These are phyloP conservation scores for Eutreptiella sp. DNA, from an alignment of 208 protist species.

Conservation along the genomic window DNA sequence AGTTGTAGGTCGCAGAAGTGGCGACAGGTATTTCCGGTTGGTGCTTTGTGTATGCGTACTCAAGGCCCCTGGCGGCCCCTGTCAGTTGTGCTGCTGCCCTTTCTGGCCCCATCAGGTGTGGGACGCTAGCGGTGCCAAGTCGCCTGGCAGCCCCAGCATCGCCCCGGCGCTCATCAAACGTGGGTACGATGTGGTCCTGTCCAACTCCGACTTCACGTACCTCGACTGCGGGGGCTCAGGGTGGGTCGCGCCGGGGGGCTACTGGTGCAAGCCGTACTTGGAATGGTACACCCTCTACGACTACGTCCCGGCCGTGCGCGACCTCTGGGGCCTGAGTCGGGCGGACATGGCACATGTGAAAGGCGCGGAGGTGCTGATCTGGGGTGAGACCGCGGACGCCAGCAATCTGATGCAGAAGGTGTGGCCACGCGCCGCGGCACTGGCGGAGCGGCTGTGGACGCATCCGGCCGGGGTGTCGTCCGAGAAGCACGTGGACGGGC, in stretches of 20 bases:
- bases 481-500: background rate
- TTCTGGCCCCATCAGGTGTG: too few species aligned
- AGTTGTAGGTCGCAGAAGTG: too few species aligned
- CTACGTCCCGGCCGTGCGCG: background rate
- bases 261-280: conserved; percentile 9
- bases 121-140: too few species aligned
- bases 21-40: too few species aligned
- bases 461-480: conserved; percentile 2
- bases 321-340: background rate
- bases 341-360: background rate
- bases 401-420: conserved; percentile 22
- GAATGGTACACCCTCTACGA: conserved; percentile 3
- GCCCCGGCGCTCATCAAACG: background rate
- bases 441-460: conserved; percentile 33
- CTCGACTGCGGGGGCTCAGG: conserved; percentile 8
- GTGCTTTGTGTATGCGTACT: too few species aligned
- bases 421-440: conserved; percentile 30
- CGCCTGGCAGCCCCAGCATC: conserved; percentile 2
- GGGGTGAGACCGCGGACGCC: conserved; percentile 33
- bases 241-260: background rate
- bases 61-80: too few species aligned
- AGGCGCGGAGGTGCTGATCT: conserved; percentile 33
- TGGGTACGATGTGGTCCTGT: conserved; percentile 7
- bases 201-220: conserved; percentile 10
- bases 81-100: too few species aligned